Evolutionary conservation across 441 rosid genomes (phyloP), one percentile per base, ranked within the genome.

Genomic region (Populus hybrid): DNA sequence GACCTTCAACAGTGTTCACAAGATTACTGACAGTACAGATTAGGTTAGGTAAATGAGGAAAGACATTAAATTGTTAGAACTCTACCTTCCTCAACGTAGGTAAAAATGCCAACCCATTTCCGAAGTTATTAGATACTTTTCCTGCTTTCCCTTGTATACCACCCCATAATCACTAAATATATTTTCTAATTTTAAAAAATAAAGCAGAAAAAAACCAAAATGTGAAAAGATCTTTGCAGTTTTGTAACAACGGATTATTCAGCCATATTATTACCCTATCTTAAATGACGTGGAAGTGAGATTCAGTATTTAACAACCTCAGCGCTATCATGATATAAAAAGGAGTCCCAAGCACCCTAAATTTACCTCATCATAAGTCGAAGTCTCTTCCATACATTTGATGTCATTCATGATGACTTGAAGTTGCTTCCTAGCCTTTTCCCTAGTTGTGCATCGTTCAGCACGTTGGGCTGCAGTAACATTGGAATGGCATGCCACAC

Each of bases 401-500:
- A 89, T 86, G 79, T 80, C 83, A 36, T 64, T 78, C 84, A 93
- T 81, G 57, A 87, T 79, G 72, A 40, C 83, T 86, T 91, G 88
- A 40, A 93, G 98, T 75, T 84, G 93, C 82, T 84, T 87, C 90
- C 84, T 91, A 28, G 95, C 93, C 81, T 85, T 81, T 42, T 80
- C 87, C 84, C 91, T 87, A 68, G 85, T 79, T 71, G 74, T 4
- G 69, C 86, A 85, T 18, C 96, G 88, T 82, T 96, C 99, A 72
- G 83, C 87, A 16, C 91, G 83, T 81, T 92, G 99, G 71, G 82
- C 94, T n/a, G 88, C 89, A 61, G 99, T 94, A 46, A 94, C 96
- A 79, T 90, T 92, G 63, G 82, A 86, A 84, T 96, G 99, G 80
- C 99, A 96, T 65, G 94, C 94, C 78, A 94, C 97, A 77, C 98